Percentiles rank a stretch among this genome's conserved stretches.
Evolutionary conservation across 2,329 filamentous ascomycete species (phyloP).

Genomic region (Sporothrix brasiliensis): DNA sequence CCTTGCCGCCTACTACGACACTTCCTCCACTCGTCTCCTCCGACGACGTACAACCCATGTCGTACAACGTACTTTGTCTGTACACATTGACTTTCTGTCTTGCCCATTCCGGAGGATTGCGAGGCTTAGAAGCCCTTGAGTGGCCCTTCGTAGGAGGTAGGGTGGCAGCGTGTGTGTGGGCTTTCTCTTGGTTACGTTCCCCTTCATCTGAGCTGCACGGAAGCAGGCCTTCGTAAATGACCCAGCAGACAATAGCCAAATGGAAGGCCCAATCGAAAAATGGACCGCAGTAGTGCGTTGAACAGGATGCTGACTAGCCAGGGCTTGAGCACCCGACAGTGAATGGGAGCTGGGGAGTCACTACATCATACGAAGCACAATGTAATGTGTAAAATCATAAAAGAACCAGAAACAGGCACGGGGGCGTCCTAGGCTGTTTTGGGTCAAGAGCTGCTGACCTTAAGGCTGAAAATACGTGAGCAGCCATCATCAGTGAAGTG

Average conservation of each 20-base stretch:
- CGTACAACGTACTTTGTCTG: too few species aligned
- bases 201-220: not conserved
- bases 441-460: conserved; percentile 21
- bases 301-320: not conserved
- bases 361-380: not conserved
- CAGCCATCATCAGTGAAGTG: not conserved
- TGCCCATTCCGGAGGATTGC: not conserved
- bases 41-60: too few species aligned
- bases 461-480: conserved; percentile 24
- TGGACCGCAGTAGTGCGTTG: not conserved
- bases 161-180: conserved; percentile 19
- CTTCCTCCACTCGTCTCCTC: not conserved
- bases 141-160: not conserved
- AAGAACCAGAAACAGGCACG: not conserved
- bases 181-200: not conserved
- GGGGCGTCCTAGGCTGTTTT: conserved; percentile 16
- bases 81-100: not conserved
- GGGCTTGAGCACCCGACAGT: conserved; percentile 6
- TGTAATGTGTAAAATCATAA: not conserved
- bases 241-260: conserved; percentile 2
- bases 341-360: not conserved
- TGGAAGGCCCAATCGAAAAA: conserved; percentile 8
- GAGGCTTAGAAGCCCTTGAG: not conserved
- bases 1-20: conserved; percentile 12
- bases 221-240: conserved; percentile 14